A percentile compares a stretch with the other conserved stretches of the same genome.
These are phyloP conservation scores for Pichia norvegensis DNA, from an alignment of 1,139 yeast species.

Conservation along the genomic window DNA sequence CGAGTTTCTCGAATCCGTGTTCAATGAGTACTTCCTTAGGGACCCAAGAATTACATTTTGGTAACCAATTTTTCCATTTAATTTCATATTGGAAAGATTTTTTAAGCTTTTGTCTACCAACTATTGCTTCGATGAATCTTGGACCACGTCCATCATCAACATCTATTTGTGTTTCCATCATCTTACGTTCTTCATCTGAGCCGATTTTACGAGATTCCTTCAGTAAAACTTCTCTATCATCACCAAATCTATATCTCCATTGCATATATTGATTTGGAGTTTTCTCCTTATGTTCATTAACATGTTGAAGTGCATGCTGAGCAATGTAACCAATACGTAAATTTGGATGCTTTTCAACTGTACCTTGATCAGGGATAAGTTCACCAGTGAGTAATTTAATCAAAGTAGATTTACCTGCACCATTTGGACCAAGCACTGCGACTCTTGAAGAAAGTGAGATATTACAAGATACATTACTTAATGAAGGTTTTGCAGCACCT, in stretches of 20 bases:
- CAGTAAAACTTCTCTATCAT: slow-evolving; percentile 90
- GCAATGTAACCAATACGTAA: slow-evolving; percentile 98
- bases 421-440: slow-evolving; percentile 95
- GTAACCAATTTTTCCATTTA: slow-evolving; percentile 90
- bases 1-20: slow-evolving; percentile 78
- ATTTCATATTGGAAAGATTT: slow-evolving; percentile 94
- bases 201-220: slow-evolving; percentile 88
- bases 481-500: slow-evolving; percentile 78
- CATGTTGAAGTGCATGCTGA: slow-evolving; percentile 96
- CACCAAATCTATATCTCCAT: slow-evolving; percentile 98
- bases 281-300: slow-evolving; percentile 93
- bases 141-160: slow-evolving; percentile 84
- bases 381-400: slow-evolving; percentile 92
- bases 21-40: slow-evolving; percentile 72
- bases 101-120: slow-evolving; percentile 94
- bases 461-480: slow-evolving; percentile 74
- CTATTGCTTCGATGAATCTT: slow-evolving; percentile 84
- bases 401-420: slow-evolving; percentile 97
- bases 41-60: slow-evolving; percentile 91
- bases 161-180: slow-evolving; percentile 73
- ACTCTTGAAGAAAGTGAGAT: slow-evolving; percentile 90
- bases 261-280: slow-evolving; percentile 96
- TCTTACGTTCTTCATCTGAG: slow-evolving; percentile 65
- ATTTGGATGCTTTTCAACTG: slow-evolving; percentile 95
- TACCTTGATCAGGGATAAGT: slow-evolving; percentile 75